Conservation (phyloP, 495 filamentous ascomycete genomes). For the Neurospora sp. region DNA sequence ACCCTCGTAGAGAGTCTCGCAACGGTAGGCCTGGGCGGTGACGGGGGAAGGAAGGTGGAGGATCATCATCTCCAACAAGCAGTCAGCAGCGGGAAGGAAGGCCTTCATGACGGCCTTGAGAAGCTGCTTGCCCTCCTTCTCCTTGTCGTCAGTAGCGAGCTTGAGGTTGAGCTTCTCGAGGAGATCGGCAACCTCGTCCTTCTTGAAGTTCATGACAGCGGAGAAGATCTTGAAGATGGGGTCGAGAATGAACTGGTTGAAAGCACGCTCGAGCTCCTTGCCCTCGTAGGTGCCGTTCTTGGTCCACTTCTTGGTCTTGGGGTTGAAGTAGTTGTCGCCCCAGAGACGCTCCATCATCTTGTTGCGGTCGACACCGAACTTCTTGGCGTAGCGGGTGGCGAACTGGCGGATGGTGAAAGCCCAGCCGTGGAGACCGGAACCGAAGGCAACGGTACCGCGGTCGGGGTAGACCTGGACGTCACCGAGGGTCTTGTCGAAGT, state of each 20-base stretch:
- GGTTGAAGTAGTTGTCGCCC: slow-evolving; percentile 99
- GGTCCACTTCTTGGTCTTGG: slow-evolving; percentile 99
- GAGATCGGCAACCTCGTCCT: slow-evolving; percentile 75
- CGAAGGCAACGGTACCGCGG: slow-evolving; percentile 94
- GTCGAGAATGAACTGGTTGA: slow-evolving; percentile 98
- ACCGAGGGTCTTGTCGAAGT: slow-evolving; percentile 93
- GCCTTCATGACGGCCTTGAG: slow-evolving; percentile 98
- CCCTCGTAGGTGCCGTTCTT: slow-evolving; percentile 71
- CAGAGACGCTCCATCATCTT: slow-evolving; percentile 99
- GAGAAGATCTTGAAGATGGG: slow-evolving; percentile 98
- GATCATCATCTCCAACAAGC: slow-evolving; percentile 99
- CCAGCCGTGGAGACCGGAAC: slow-evolving; percentile 99
- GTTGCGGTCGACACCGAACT: slow-evolving; percentile 97
- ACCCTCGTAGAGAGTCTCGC: slow-evolving; percentile 98
- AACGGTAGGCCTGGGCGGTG: slow-evolving; percentile 95
- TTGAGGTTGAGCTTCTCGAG: slow-evolving; percentile 89
- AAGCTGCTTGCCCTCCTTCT: slow-evolving; percentile 91
- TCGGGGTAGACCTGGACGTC: slow-evolving; percentile 97
- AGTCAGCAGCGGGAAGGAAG: slow-evolving; percentile 95
- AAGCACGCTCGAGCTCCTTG: slow-evolving; percentile 87
- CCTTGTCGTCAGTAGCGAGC: slow-evolving; percentile 74
- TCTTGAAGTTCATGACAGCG: slow-evolving; percentile 96
- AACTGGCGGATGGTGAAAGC: slow-evolving; percentile 99
- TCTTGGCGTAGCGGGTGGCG: slow-evolving; percentile 93
- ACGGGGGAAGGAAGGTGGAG: slow-evolving; percentile 95